Conservation (phyloP, 768 basidiomycete genomes). For the Leccinum arenicola region DNA sequence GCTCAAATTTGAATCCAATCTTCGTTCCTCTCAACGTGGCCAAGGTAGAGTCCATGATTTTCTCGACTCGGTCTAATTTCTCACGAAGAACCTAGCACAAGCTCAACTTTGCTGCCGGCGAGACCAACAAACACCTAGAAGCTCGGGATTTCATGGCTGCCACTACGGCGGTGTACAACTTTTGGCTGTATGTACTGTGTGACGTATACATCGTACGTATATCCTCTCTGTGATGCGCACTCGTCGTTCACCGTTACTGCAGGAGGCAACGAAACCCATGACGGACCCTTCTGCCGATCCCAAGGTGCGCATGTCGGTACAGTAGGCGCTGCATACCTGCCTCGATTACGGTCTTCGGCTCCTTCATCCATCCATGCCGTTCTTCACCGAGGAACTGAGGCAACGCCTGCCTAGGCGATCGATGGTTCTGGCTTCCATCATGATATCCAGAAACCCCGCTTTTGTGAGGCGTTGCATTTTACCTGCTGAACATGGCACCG, state of each 20-base stretch:
- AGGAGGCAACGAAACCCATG: conserved; percentile 99
- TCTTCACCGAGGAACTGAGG: conserved; percentile 52
- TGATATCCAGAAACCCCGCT: conserved; percentile 82
- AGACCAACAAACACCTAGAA: too few species aligned
- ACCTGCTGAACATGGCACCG: neutral
- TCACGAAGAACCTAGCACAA: too few species aligned
- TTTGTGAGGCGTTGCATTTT: conserved; percentile 48
- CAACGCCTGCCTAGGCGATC: conserved; percentile 87
- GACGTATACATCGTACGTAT: too few species aligned
- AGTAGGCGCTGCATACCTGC: conserved; percentile 94
- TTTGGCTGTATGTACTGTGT: too few species aligned
- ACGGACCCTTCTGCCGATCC: conserved; percentile 72
- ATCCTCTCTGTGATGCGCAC: too few species aligned
- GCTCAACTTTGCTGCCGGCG: too few species aligned
- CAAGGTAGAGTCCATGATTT: too few species aligned
- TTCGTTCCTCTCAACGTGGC: too few species aligned
- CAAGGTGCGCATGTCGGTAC: conserved; percentile 72
- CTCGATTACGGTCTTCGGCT: conserved; percentile 86
- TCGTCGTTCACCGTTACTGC: conserved; percentile 10
- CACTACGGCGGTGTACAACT: too few species aligned
- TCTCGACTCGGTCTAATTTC: too few species aligned
- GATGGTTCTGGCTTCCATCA: conserved; percentile 82
- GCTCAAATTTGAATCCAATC: too few species aligned
- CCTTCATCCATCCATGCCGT: conserved; percentile 93
- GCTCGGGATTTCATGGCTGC: too few species aligned